Conservation (phyloP, 2,329 filamentous ascomycete genomes). For the Aspergillus sp. region DNA sequence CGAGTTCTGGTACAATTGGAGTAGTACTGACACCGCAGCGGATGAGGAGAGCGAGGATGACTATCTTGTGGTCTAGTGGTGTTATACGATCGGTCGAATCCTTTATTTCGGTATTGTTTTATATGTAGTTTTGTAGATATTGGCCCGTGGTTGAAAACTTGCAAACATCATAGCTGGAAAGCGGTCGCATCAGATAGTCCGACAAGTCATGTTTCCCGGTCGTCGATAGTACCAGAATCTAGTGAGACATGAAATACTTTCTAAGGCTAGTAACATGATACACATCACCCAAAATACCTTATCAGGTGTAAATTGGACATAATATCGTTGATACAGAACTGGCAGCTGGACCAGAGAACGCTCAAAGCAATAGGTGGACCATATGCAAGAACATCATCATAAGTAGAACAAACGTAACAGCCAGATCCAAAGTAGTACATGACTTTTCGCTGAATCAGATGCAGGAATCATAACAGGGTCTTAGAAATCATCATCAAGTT, state of each 20-base stretch:
- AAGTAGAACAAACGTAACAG: background rate
- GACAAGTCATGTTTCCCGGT: too few relatives aligned
- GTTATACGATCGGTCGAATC: background rate
- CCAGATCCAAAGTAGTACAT: too few relatives aligned
- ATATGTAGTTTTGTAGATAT: background rate
- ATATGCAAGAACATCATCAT: constrained; percentile 9
- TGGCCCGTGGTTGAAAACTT: background rate
- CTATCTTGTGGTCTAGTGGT: constrained; percentile 14
- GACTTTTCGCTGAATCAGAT: too few relatives aligned
- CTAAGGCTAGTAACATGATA: background rate
- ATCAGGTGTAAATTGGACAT: background rate
- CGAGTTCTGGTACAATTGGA: constrained; percentile 53
- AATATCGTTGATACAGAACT: background rate
- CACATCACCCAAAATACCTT: too few relatives aligned
- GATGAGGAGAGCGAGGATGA: constrained; percentile 15
- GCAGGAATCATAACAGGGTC: background rate
- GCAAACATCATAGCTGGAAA: background rate
- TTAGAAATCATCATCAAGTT: constrained; percentile 47
- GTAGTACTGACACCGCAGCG: constrained; percentile 9
- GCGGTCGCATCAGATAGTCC: too few relatives aligned
- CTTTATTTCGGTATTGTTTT: background rate
- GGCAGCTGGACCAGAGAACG: background rate
- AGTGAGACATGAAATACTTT: background rate
- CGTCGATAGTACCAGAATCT: too few relatives aligned
- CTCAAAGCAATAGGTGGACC: background rate